phyloP scores from a whole-genome alignment of 805 yeast species.

The Wickerhamiella alocasiicola region DNA sequence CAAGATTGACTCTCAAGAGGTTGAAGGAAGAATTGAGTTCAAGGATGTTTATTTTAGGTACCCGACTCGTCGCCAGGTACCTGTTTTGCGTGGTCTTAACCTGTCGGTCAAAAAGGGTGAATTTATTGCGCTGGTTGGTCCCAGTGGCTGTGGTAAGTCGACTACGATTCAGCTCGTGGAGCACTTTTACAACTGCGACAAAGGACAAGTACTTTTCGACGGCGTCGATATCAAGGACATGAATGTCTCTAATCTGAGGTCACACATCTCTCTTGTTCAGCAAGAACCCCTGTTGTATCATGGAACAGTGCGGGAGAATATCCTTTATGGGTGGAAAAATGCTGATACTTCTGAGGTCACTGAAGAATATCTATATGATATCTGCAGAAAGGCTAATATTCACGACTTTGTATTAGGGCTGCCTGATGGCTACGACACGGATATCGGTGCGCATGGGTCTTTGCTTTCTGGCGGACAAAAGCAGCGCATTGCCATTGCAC shows the following conservation, averaged over 20 bases:
- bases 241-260: conserved; percentile 39
- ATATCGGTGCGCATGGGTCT: conserved; percentile 44
- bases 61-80: conserved; percentile 41
- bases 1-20: conserved; percentile 18
- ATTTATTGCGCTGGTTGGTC: conserved; percentile 55
- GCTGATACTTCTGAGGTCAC: conserved; percentile 24
- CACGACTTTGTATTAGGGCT: conserved; percentile 44
- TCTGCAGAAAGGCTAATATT: conserved; percentile 40
- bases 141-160: conserved; percentile 51
- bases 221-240: conserved; percentile 37
- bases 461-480: conserved; percentile 65
- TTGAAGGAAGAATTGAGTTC: conserved; percentile 43
- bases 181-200: conserved; percentile 38
- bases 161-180: conserved; percentile 42
- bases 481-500: conserved; percentile 64
- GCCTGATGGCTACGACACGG: conserved; percentile 50
- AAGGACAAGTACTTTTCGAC: conserved; percentile 40
- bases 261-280: conserved; percentile 46
- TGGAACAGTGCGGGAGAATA: conserved; percentile 45
- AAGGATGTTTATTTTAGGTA: conserved; percentile 51
- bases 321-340: conserved; percentile 35
- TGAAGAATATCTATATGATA: conserved; percentile 36
- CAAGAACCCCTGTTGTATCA: conserved; percentile 48
- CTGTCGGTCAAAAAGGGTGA: conserved; percentile 37
- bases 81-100: conserved; percentile 39